Conservation (phyloP, 257 asterid species). For the Solanum lycopersicoides region DNA sequence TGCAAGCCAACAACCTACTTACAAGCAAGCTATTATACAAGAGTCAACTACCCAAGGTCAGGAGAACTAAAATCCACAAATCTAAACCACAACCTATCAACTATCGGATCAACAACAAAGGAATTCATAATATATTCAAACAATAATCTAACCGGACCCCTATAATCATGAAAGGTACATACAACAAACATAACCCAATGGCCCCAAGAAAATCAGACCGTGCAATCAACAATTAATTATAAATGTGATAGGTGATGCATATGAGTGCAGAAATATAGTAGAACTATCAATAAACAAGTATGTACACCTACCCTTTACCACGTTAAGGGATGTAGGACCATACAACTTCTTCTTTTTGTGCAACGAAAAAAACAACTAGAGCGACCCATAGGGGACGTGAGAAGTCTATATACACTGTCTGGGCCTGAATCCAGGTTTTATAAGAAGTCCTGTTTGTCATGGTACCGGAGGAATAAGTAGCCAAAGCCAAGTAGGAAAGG, state of each 20-base stretch:
- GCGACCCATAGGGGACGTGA: background rate
- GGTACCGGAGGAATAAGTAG: background rate
- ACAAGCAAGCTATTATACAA: background rate
- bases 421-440: background rate
- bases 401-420: background rate
- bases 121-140: too few relatives aligned
- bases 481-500: background rate
- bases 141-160: background rate
- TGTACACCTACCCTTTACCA: background rate
- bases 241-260: background rate
- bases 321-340: background rate
- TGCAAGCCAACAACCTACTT: background rate
- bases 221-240: background rate
- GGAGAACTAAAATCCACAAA: background rate
- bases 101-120: background rate
- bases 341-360: too few relatives aligned
- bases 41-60: background rate
- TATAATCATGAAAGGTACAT: too few relatives aligned
- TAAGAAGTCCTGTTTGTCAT: background rate
- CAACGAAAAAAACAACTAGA: background rate
- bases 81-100: background rate
- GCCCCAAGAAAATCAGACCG: background rate
- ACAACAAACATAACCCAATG: too few relatives aligned
- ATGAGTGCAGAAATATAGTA: background rate
- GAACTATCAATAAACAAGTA: background rate